phyloP scores from a whole-genome alignment of 2,329 filamentous ascomycete genomes.

The Penicillium sp. region DNA sequence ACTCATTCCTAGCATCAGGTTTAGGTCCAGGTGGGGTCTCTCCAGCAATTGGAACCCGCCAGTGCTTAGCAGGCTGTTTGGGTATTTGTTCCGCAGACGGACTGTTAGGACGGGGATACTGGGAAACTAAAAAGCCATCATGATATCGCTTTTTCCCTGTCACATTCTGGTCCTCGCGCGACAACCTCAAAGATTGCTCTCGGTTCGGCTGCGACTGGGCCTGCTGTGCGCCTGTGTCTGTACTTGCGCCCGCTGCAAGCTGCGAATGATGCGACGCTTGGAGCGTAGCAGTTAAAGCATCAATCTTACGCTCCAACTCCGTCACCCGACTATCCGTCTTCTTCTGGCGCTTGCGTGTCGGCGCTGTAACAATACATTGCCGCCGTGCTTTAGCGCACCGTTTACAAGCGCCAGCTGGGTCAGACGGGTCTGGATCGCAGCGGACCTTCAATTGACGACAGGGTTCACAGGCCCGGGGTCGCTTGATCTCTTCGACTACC shows the following conservation, averaged over 20 bases:
- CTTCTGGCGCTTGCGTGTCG: conserved; percentile 77
- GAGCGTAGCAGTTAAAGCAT: conserved; percentile 78
- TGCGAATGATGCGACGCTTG: conserved; percentile 52
- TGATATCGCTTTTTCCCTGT: conserved; percentile 33
- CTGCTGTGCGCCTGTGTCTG: neutral
- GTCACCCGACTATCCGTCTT: conserved; percentile 88
- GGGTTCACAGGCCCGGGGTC: conserved; percentile 71
- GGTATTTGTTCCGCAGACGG: conserved; percentile 21
- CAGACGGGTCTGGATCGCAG: conserved; percentile 71
- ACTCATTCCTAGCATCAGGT: conserved; percentile 25
- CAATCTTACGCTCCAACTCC: conserved; percentile 89
- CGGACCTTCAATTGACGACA: conserved; percentile 78
- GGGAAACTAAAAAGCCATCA: conserved; percentile 27
- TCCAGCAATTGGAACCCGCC: conserved; percentile 22
- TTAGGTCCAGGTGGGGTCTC: conserved; percentile 15
- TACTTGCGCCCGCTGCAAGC: conserved; percentile 3
- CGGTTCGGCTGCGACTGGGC: conserved; percentile 38
- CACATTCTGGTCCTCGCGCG: conserved; percentile 14
- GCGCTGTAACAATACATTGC: conserved; percentile 73
- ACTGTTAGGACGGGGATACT: conserved; percentile 23
- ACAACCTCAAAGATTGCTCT: conserved; percentile 31
- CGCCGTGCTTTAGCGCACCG: conserved; percentile 80
- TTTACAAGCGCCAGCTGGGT: conserved; percentile 65
- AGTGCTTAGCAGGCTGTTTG: conserved; percentile 17
- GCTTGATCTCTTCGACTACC: conserved; percentile 56